Conservation (phyloP, 2,329 filamentous ascomycete species). For the Aureobasidium mangrovei region DNA sequence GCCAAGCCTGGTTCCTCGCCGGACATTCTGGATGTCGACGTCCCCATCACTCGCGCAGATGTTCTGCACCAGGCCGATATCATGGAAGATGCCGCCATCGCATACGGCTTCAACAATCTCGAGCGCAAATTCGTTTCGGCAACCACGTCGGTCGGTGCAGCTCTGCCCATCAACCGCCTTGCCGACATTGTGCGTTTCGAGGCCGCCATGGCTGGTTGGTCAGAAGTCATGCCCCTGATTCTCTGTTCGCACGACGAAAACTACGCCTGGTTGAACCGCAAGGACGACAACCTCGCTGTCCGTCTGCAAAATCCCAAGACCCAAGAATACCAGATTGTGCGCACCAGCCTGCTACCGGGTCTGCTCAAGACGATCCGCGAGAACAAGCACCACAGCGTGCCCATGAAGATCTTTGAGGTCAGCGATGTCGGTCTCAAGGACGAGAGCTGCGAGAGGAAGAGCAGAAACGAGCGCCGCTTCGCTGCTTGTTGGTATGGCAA, state of each 20-base stretch:
- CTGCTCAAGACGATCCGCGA: slow-evolving; percentile 88
- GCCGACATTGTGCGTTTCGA: slow-evolving; percentile 83
- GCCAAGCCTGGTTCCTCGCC: slow-evolving; percentile 65
- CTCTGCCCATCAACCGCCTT: slow-evolving; percentile 88
- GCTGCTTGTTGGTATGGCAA: slow-evolving; percentile 95
- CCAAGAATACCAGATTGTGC: slow-evolving; percentile 84
- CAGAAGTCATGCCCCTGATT: slow-evolving; percentile 90
- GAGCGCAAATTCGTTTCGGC: slow-evolving; percentile 80
- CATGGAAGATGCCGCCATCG: slow-evolving; percentile 96
- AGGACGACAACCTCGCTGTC: slow-evolving; percentile 75
- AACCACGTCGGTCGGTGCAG: slow-evolving; percentile 75
- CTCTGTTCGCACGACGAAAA: slow-evolving; percentile 98
- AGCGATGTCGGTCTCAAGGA: slow-evolving; percentile 92
- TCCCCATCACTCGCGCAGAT: slow-evolving; percentile 86
- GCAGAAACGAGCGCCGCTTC: slow-evolving; percentile 88
- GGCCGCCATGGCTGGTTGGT: slow-evolving; percentile 90
- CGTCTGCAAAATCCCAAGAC: slow-evolving; percentile 89
- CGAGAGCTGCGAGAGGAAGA: slow-evolving; percentile 67
- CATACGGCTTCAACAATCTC: slow-evolving; percentile 95
- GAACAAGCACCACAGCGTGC: slow-evolving; percentile 80
- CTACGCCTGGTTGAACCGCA: slow-evolving; percentile 87
- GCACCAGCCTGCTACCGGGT: slow-evolving; percentile 76
- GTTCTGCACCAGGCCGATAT: slow-evolving; percentile 95
- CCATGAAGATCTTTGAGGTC: slow-evolving; percentile 87
- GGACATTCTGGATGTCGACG: slow-evolving; percentile 60